Evolutionary conservation across 2,329 filamentous ascomycete genomes (phyloP), one percentile per base, ranked within the genome.

Genomic region (Cylindrodendrum hubeiense): DNA sequence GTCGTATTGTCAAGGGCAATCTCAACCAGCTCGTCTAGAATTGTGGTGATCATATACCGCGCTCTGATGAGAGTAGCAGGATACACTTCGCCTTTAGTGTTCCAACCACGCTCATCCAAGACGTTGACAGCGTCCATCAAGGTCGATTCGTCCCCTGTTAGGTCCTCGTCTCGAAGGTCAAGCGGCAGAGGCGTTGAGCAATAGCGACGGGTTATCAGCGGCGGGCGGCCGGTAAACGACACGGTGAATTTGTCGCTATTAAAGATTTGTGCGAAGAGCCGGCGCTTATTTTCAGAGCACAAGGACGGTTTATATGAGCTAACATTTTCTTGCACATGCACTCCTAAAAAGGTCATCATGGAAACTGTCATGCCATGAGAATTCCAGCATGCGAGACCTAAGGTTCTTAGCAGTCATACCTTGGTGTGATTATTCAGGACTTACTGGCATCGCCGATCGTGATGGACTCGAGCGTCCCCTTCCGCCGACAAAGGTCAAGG

Each of bases 11-110:
- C 84, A 0, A 89, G 75, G 0, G 87, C 86, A 21, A 90, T 79
- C 65, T 89, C 86, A 5, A 90, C 79, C 6, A 90, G 83, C 52
- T 90, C 87, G 65, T 90, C 88, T 3, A 85, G 80, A 8, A 90
- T 80, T 0, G 80, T 71, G 3, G 84, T 82, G 34, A 89, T 80
- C 12, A 82, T 78, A 1, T 80, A 79, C 49, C 83, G 82, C 0
- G 84, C 82, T 26, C 87, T 78, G 0, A 79, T 70, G 60, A 83
- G 80, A 0, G 86, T 88, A 0, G 80, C 78, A 1, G 83, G 72
- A 26, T 83, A 78, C 0, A 87, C 68, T 15, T 34, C 39, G 5
- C 54, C 49, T 5, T 58, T 12, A 1, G 26, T 58, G 19, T 53
- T 59, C 60, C 54, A 63, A 10, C 60, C 60, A 2, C 24, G 24